Conservation (phyloP, 768 basidiomycete species). For the Leucogyrophana mollusca region DNA sequence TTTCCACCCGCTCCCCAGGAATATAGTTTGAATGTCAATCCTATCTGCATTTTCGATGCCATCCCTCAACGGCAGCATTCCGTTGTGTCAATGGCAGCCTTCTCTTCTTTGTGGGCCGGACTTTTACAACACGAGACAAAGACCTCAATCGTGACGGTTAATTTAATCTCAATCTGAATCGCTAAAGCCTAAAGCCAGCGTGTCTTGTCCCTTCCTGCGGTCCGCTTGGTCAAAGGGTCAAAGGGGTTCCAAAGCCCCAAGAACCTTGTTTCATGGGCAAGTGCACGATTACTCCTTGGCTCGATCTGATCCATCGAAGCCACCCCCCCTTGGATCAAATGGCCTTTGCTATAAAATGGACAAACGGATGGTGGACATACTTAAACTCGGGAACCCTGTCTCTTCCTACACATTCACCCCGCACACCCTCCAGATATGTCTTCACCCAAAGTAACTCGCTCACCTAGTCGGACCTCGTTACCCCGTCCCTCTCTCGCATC, state of each 20-base stretch:
- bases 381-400: constrained; percentile 7
- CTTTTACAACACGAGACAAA: constrained; percentile 25
- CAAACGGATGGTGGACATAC: constrained; percentile 4
- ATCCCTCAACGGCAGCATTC: constrained; percentile 8
- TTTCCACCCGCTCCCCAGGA: constrained; percentile 12
- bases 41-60: constrained; percentile 6
- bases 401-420: background rate
- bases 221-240: constrained; percentile 16
- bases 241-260: constrained; percentile 12
- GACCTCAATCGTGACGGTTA: constrained; percentile 15
- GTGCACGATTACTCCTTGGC: constrained; percentile 3
- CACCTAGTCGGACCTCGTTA: constrained; percentile 4
- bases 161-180: constrained; percentile 17
- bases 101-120: constrained; percentile 26
- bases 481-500: background rate
- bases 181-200: constrained; percentile 22
- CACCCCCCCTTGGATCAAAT: constrained; percentile 6
- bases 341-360: constrained; percentile 26
- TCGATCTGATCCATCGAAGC: constrained; percentile 17
- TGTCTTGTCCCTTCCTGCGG: constrained; percentile 13
- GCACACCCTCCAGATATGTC: constrained; percentile 12
- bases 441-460: constrained; percentile 3
- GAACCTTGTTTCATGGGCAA: constrained; percentile 4
- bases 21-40: background rate
- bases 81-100: constrained; percentile 9